phyloP scores from a whole-genome alignment of 371 early-diverging fungal genomes.

The Apophysomyces trapeziformis region DNA sequence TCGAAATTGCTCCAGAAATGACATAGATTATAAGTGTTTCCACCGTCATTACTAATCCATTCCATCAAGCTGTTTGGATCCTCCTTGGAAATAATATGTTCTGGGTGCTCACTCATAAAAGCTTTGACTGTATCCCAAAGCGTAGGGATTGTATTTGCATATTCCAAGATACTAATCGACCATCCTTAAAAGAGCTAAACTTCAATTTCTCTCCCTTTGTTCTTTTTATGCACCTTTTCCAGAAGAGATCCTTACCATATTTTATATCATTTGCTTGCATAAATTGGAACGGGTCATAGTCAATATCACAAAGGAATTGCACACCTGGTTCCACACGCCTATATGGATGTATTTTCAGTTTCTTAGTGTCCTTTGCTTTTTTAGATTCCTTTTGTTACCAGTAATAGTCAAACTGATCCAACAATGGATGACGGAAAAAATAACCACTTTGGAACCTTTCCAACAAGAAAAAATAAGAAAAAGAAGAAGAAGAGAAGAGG shows the following conservation, averaged over 20 bases:
- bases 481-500: too few species aligned
- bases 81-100: constrained; percentile 49
- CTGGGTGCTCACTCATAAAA: constrained; percentile 57
- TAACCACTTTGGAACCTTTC: constrained; percentile 65
- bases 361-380: constrained; percentile 43
- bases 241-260: constrained; percentile 61
- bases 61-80: constrained; percentile 42
- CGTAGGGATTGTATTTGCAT: constrained; percentile 79
- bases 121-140: constrained; percentile 76
- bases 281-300: constrained; percentile 87
- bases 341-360: constrained; percentile 60
- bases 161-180: constrained; percentile 82
- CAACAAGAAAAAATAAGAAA: constrained; percentile 10
- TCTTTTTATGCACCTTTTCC: background rate
- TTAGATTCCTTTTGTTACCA: constrained; percentile 66
- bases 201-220: background rate
- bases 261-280: constrained; percentile 80
- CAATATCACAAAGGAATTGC: constrained; percentile 83
- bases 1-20: constrained; percentile 73
- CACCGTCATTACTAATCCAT: constrained; percentile 41
- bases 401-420: constrained; percentile 82
- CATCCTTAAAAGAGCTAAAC: constrained; percentile 37
- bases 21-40: constrained; percentile 61
- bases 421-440: constrained; percentile 74
- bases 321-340: constrained; percentile 96